These are phyloP conservation scores for Fusarium dimerum DNA, from an alignment of 2,329 filamentous ascomycete species.

Conservation along the genomic window DNA sequence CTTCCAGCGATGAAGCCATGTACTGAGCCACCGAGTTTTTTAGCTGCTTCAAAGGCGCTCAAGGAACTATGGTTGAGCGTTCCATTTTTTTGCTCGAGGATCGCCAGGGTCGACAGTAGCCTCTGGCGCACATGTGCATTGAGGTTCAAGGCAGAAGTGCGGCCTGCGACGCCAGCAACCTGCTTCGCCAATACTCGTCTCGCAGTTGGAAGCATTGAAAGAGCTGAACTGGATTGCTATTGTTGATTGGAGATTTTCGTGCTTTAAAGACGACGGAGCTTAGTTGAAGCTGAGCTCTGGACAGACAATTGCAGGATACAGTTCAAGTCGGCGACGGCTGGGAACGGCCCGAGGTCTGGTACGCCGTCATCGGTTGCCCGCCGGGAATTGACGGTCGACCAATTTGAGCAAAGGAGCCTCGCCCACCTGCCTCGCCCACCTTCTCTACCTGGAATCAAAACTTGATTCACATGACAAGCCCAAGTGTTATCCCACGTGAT, in stretches of 20 bases:
- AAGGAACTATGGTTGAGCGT: constrained; percentile 81
- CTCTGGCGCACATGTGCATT: constrained; percentile 39
- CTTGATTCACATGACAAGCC: constrained; percentile 11
- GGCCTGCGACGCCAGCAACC: constrained; percentile 29
- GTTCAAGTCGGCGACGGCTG: constrained; percentile 33
- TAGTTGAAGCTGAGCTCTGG: constrained; percentile 3
- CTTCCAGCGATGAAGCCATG: constrained; percentile 86
- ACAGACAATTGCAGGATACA: not conserved
- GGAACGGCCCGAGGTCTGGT: constrained; percentile 40
- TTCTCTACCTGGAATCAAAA: too few relatives aligned
- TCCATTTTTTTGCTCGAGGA: constrained; percentile 91
- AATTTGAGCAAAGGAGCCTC: constrained; percentile 21
- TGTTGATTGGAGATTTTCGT: constrained; percentile 15
- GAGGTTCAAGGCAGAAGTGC: constrained; percentile 24
- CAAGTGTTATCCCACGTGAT: not conserved
- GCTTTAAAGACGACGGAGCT: constrained; percentile 8
- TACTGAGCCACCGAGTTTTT: constrained; percentile 81
- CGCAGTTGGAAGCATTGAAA: constrained; percentile 35
- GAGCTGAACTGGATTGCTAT: constrained; percentile 7
- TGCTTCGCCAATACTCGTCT: constrained; percentile 31
- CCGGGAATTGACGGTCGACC: constrained; percentile 26
- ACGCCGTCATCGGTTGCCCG: constrained; percentile 30
- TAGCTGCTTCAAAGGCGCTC: constrained; percentile 81
- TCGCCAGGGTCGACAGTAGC: constrained; percentile 82
- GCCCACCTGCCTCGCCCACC: constrained; percentile 10